Evolutionary conservation across 768 basidiomycete genomes (phyloP), one percentile per base, ranked within the genome.

Genomic region (Boletus tomentosulus): DNA sequence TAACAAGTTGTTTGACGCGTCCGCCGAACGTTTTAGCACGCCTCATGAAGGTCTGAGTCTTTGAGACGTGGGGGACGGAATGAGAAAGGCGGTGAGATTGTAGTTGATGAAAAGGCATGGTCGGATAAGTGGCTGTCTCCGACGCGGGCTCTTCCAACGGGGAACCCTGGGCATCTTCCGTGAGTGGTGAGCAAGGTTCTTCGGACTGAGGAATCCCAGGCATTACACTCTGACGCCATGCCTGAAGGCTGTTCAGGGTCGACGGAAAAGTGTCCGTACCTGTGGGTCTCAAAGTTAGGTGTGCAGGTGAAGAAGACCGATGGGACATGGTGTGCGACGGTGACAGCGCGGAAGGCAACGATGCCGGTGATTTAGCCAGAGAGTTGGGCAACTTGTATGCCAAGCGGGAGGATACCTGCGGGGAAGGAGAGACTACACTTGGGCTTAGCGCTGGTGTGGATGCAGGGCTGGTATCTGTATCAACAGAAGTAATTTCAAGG

Each of bases 231-330:
- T 68, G 61, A 6, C 66, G 64, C 70, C 68, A 70, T 48, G 61
- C 58, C 25, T 70, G 60, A 50, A 69, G 53, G 50, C 50, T 44
- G 39, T 70, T 64, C 44, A 70, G 24, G n/a, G 55, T 59, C 5
- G 68, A 70, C 33, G 68, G 68, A 41, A 71, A 70, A 3, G 70
- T 57, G 13, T 66, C 60, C n/a, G 68, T 70, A 13, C 68, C 66
- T 7, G 57, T 70, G 12, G 68, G 59, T 47, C 58, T 57, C 42
- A 70, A 42, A 37, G 52, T 53, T 12, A 70, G 54, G 46, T 50
- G 68, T 15, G 45, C 49, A 0, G 58, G 54, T 24, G 52, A 55
- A 45, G 55, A 53, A 41, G 59, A 24, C 33, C 51, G 48, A 47
- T 43, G 33, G 33, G 51, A 51, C 56, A 64, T 69, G 54, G 27